Base-by-base conservation (phyloP, 2,329 filamentous ascomycete species). In the Neonectria neomacrospora region DNA sequence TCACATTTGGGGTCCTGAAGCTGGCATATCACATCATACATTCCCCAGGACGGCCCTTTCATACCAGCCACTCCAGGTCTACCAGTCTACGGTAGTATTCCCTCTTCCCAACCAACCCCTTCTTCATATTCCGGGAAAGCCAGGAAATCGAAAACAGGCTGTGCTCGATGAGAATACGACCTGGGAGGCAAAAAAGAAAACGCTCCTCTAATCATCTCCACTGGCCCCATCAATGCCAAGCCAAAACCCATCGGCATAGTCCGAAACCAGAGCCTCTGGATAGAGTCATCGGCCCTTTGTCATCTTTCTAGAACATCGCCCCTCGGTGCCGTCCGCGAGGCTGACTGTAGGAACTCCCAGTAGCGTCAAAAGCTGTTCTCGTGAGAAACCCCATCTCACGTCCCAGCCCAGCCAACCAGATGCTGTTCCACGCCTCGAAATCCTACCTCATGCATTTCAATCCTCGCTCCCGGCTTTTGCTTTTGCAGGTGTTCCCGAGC, bases 281-380 rank as follows among this genome's bases (percentile, higher is more conserved):
- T 6, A 47, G 26, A 23, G 9, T 28, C 14, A 48, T 23, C 50
- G 9, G 48, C 16, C 65, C 68, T 71, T 67, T 68, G 67, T 71
- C 67, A 67, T 63, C 60, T 51, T 71, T 72, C 70, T 72, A 70
- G 70, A 72, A 72, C 45, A 41, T 66, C 39, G 37, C 52, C 42
- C n/a, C 8, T 59, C 53, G 61, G 50, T 50, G 41, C 54, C 34
- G 14, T 48, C 54, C 61, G 61, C 61, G 57, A 56, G 61, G 61
- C 56, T 61, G 45, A 54, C 44, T 57, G 52, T 61, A 32, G 32
- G 47, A 50, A 34, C 47, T 34, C n/a, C 47, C 42, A 61, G 50
- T 69, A 67, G 68, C 54, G 48, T 26, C 18, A 30, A 52, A 52
- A 26, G 34, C 32, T 57, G 60, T 58, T 52, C 64, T 58, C 47